Evolutionary conservation across 176 grass and related monocot genomes (phyloP).

Genomic region (Musa acuminata): DNA sequence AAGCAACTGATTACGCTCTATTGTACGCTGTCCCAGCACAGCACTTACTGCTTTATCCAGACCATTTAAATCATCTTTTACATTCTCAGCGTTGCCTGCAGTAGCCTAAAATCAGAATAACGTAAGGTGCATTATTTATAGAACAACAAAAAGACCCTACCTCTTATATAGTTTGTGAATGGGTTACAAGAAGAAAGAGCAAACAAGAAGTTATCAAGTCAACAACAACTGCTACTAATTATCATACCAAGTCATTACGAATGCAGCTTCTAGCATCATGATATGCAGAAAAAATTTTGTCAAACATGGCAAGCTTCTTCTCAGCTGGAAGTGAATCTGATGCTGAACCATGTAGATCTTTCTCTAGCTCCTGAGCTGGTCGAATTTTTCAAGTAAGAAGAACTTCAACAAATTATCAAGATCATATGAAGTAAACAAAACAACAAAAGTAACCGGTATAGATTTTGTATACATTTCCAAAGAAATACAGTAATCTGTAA

Average conservation of each 20-base stretch:
- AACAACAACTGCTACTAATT: not conserved
- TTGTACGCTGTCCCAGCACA: constrained; percentile 79
- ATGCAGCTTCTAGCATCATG: constrained; percentile 96
- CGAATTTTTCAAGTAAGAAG: constrained; percentile 44
- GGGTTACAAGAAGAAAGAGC: not conserved
- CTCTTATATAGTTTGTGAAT: too few relatives aligned
- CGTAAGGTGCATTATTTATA: constrained; percentile 1
- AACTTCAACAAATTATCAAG: constrained; percentile 19
- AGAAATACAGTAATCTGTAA: not conserved
- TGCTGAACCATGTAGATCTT: constrained; percentile 50
- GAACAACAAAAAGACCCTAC: not conserved
- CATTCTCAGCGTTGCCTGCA: constrained; percentile 75
- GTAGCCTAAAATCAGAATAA: constrained; percentile 49
- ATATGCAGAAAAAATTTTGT: constrained; percentile 96
- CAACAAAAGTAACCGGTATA: not conserved
- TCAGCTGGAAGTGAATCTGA: constrained; percentile 63
- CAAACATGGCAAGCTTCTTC: constrained; percentile 86
- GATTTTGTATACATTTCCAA: not conserved
- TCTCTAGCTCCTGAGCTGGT: constrained; percentile 99
- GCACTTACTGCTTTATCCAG: constrained; percentile 96
- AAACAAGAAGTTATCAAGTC: not conserved
- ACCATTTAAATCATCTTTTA: constrained; percentile 89
- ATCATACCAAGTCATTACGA: constrained; percentile 84
- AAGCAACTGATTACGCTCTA: constrained; percentile 83
- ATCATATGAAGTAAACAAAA: not conserved